Evolutionary conservation across 495 filamentous ascomycete species (phyloP).

Genomic region (Trichocladium uniseriatum): DNA sequence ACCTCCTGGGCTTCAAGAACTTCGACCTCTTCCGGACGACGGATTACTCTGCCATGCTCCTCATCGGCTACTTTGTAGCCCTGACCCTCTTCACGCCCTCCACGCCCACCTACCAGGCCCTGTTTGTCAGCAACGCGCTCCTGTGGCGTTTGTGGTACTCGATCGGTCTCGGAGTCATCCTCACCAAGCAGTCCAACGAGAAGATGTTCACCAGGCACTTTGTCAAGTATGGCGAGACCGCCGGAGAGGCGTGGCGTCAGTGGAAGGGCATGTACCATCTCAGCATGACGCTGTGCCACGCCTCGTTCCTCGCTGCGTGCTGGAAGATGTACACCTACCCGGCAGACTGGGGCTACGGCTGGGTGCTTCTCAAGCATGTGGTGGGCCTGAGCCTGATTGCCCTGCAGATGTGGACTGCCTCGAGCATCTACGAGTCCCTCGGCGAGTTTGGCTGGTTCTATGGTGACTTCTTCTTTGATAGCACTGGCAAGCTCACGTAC

Average conservation of each 20-base stretch:
- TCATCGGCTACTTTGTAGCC: conserved; percentile 61
- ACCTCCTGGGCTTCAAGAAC: conserved; percentile 70
- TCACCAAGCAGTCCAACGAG: conserved; percentile 74
- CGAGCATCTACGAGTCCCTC: conserved; percentile 91
- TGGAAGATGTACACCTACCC: conserved; percentile 95
- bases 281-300: conserved; percentile 80
- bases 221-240: conserved; percentile 86
- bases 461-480: conserved; percentile 94
- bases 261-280: conserved; percentile 97
- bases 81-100: conserved; percentile 69
- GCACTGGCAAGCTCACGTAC: conserved; percentile 79
- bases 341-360: conserved; percentile 72
- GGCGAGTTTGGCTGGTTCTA: conserved; percentile 99
- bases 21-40: conserved; percentile 79
- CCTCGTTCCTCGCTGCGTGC: conserved; percentile 78
- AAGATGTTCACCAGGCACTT: conserved; percentile 96
- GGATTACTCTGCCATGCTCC: conserved; percentile 67
- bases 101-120: conserved; percentile 57
- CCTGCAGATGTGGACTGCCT: conserved; percentile 84
- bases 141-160: conserved; percentile 89
- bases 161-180: conserved; percentile 74
- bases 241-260: conserved; percentile 88
- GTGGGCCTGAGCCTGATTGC: conserved; percentile 70
- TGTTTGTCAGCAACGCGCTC: conserved; percentile 75
- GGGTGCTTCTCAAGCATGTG: conserved; percentile 77